phyloP scores from a whole-genome alignment of 352 stramenopile species.

The Plasmopara muralis region DNA sequence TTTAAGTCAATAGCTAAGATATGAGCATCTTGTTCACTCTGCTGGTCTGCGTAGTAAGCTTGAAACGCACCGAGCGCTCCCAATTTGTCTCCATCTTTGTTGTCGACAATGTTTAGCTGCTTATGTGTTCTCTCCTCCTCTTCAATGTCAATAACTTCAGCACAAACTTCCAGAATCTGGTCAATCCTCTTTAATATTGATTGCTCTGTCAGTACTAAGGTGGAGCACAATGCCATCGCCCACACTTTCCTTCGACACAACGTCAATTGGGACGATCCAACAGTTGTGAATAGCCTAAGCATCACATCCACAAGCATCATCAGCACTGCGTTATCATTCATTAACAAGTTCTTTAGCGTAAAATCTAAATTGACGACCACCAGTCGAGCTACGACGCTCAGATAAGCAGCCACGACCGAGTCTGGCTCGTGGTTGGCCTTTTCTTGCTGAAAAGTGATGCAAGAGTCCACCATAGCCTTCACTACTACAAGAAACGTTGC shows the following conservation, averaged over 20 bases:
- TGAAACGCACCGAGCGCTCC: slow-evolving; percentile 54
- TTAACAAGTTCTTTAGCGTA: slow-evolving; percentile 37
- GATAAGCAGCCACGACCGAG: slow-evolving; percentile 51
- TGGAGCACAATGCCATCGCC: slow-evolving; percentile 44
- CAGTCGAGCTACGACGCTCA: slow-evolving; percentile 51
- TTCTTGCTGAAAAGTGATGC: slow-evolving; percentile 35
- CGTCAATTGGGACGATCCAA: slow-evolving; percentile 52
- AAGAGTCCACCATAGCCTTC: slow-evolving; percentile 41
- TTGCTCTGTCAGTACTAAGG: slow-evolving; percentile 34
- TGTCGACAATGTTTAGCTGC: slow-evolving; percentile 7
- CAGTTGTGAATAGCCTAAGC: slow-evolving; percentile 67
- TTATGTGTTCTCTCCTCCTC: slow-evolving; percentile 27
- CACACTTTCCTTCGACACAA: slow-evolving; percentile 61
- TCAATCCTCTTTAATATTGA: slow-evolving; percentile 49
- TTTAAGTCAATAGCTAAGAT: slow-evolving; percentile 43
- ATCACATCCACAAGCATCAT: slow-evolving; percentile 46
- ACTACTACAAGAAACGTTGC: slow-evolving; percentile 24
- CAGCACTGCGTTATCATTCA: slow-evolving; percentile 31
- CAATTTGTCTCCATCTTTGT: slow-evolving; percentile 6
- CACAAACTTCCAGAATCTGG: slow-evolving; percentile 57
- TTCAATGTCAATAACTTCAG: slow-evolving; percentile 68
- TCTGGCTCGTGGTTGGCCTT: slow-evolving; percentile 41
- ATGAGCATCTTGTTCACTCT: slow-evolving; percentile 30
- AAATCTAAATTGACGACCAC: slow-evolving; percentile 44
- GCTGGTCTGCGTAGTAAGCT: slow-evolving; percentile 28